Conservation (phyloP, 2,329 filamentous ascomycete species). For the Phialocephala subalpina region DNA sequence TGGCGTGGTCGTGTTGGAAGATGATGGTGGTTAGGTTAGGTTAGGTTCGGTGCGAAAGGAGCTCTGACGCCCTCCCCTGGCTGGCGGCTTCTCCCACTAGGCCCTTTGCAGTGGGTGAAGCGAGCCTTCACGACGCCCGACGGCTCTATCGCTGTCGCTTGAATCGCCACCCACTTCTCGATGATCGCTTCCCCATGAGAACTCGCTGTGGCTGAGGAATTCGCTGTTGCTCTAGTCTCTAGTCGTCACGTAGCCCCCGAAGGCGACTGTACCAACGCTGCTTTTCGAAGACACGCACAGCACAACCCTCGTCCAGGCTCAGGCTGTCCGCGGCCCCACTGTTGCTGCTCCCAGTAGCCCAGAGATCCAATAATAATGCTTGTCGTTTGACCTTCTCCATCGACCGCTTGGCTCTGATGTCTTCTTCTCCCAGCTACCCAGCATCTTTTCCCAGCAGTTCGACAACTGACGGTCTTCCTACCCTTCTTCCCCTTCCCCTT, state of each 20-base stretch:
- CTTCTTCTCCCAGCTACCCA: background rate
- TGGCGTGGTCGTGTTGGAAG: background rate
- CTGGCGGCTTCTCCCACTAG: background rate
- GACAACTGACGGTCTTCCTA: background rate
- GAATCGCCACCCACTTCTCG: slow-evolving; percentile 16
- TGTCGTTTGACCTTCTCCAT: background rate
- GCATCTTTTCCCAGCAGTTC: background rate
- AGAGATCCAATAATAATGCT: background rate
- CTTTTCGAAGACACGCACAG: slow-evolving; percentile 16
- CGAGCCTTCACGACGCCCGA: background rate
- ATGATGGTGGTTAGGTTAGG: background rate
- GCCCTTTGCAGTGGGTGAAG: background rate
- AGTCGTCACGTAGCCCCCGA: background rate
- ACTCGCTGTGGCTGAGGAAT: slow-evolving; percentile 28
- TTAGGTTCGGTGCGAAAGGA: background rate
- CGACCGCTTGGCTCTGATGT: background rate
- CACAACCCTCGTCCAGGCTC: background rate
- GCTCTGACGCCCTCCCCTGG: background rate
- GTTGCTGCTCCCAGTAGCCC: background rate
- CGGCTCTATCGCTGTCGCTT: background rate
- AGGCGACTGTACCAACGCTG: slow-evolving; percentile 13
- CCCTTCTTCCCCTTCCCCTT: background rate
- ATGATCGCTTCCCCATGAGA: slow-evolving; percentile 25
- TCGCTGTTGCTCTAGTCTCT: slow-evolving; percentile 6
- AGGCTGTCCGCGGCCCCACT: slow-evolving; percentile 1